A percentile compares a stretch with the other conserved stretches of the same genome.
Evolutionary conservation across 768 basidiomycete species (phyloP).

Genomic region (Candolleomyces eurysporus): DNA sequence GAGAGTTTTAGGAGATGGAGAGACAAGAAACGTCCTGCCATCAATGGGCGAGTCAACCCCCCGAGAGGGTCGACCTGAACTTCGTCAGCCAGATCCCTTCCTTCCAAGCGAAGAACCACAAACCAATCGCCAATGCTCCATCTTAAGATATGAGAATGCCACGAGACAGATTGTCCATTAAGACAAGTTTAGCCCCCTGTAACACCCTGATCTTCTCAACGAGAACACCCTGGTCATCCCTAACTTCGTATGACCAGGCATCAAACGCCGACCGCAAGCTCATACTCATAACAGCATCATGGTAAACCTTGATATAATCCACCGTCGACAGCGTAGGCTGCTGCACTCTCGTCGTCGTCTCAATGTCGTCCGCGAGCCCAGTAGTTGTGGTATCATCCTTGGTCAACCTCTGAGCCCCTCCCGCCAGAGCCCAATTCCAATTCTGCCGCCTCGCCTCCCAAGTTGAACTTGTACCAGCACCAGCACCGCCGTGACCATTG

Average conservation of each 20-base stretch:
- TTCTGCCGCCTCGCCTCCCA: not conserved
- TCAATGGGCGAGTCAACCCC: not conserved
- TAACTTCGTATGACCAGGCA: conserved; percentile 2
- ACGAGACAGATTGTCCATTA: conserved; percentile 4
- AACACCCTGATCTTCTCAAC: conserved; percentile 3
- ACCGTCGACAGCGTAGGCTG: not conserved
- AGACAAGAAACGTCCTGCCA: no score
- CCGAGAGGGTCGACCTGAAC: not conserved
- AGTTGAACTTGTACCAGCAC: not conserved
- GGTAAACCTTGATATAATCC: conserved; percentile 10
- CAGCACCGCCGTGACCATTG: not conserved
- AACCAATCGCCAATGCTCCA: not conserved
- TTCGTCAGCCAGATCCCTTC: not conserved
- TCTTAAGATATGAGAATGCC: conserved; percentile 6
- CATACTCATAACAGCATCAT: conserved; percentile 8
- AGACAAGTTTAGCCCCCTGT: conserved; percentile 7
- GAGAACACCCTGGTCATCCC: not conserved
- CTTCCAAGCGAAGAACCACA: not conserved
- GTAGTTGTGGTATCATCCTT: not conserved
- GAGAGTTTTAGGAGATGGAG: no score
- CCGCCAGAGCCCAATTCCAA: no score
- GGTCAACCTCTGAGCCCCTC: not conserved
- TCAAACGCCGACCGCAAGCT: conserved; percentile 2
- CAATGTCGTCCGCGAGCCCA: not conserved
- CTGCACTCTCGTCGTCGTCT: not conserved